Evolutionary conservation across 208 protist species (phyloP).

Genomic region (Acanthamoeba royreba): DNA sequence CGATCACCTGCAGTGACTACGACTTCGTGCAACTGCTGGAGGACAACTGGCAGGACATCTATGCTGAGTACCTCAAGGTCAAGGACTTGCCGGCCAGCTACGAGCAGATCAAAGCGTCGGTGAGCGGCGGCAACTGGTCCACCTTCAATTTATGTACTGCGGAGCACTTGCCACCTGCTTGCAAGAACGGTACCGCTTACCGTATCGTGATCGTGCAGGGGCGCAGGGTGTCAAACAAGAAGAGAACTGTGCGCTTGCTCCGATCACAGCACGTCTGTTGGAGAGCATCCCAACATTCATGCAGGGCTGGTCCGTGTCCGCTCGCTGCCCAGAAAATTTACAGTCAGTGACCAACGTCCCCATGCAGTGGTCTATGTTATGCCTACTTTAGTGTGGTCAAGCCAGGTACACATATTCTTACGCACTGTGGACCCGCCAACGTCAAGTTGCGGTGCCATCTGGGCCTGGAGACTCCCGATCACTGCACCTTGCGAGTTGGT

Average conservation of each 20-base stretch:
- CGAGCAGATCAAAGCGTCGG: background rate
- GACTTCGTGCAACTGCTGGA: background rate
- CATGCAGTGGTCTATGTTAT: background rate
- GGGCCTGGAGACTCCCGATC: background rate
- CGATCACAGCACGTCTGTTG: slow-evolving; percentile 11
- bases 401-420: slow-evolving; percentile 4
- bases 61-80: background rate
- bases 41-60: background rate
- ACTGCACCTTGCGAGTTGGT: background rate
- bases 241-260: slow-evolving; percentile 1
- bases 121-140: background rate
- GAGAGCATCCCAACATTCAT: slow-evolving; percentile 20
- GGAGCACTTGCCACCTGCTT: background rate
- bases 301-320: background rate
- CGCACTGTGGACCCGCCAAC: slow-evolving; percentile 46
- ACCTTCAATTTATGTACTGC: slow-evolving; percentile 15
- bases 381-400: slow-evolving; percentile 44
- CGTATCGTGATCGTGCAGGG: background rate
- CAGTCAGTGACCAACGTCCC: background rate
- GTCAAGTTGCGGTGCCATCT: slow-evolving; percentile 42
- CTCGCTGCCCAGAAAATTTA: background rate
- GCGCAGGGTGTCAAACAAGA: slow-evolving; percentile 22
- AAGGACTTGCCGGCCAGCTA: background rate
- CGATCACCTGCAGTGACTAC: background rate
- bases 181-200: background rate